Base-by-base conservation (phyloP, 352 stramenopile genomes). In the Phytopythium cucurbitacearum region DNA sequence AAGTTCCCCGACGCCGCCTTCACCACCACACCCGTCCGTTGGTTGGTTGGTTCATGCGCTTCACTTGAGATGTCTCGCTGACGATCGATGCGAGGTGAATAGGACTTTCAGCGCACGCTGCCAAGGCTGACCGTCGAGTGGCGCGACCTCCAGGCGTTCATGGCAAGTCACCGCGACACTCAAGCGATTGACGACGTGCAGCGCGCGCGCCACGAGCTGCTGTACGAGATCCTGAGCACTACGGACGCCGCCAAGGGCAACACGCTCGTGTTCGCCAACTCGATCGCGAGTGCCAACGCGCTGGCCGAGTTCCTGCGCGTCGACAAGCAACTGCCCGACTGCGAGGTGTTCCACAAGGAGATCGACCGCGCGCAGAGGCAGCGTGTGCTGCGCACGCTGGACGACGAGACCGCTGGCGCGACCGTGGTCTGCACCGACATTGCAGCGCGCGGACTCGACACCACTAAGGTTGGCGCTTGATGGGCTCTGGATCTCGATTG, bases 381-480 rank as follows among this genome's bases (percentile, higher is more conserved):
- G 43, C 44, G 62, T 1, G 63, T 89, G 8, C 57, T 91, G 41
- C 53, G 57, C 36, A 52, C 59, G 36, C 69, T 88, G 3, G 60
- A 75, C 43, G 62, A 77, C 16, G 50, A 64, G n/a, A 44, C 47
- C 0, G 57, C 63, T 3, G 45, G 45, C 7, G 55, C 76, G 0
- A 66, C 87, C 3, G 71, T 91, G 2, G 68, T 91, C 13, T 89
- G 78, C 49, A 93, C 83, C 4, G 83, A 93, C 54, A 91, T 93
- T 34, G 83, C 80, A 0, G 80, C 83, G 12, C 67, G 80, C 21
- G 83, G 83, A 0, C 66, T 93, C 3, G 83, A 93, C 47, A 90
- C 80, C 5, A 87, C 69, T 12, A 73, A 76, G 46, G 81, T 92
- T n/a, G 1, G 44, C 32, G 16, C 16, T 52, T 5, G 35, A 48